These are phyloP conservation scores for Heliamphora pulchella DNA, from an alignment of 179 eudicot species.

Conservation along the genomic window DNA sequence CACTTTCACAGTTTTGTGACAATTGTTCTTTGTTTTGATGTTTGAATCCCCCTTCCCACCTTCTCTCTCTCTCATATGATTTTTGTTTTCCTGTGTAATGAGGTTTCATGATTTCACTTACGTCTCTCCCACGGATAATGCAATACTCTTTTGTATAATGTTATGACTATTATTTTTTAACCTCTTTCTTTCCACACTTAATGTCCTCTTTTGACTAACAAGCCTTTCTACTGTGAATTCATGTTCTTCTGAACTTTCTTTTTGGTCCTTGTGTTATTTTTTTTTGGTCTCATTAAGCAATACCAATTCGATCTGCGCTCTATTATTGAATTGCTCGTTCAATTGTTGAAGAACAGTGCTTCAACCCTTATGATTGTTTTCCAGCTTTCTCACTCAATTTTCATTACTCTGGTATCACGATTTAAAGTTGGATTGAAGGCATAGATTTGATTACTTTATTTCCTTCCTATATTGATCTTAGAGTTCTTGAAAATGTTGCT, in stretches of 20 bases:
- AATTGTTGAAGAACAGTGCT: slow-evolving; percentile 90
- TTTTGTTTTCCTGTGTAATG: too few species aligned
- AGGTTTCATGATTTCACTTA: too few species aligned
- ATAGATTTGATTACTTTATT: slow-evolving; percentile 81
- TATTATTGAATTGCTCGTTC: slow-evolving; percentile 40
- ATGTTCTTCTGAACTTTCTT: not conserved
- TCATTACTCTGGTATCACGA: slow-evolving; percentile 85
- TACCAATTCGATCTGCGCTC: slow-evolving; percentile 19
- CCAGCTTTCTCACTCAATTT: slow-evolving; percentile 97
- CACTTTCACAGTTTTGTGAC: not conserved
- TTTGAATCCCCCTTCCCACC: not conserved
- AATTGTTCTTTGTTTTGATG: not conserved
- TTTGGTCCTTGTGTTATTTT: slow-evolving; percentile 37
- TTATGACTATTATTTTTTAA: not conserved
- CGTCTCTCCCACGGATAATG: not conserved
- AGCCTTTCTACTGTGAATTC: not conserved
- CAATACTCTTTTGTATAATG: not conserved
- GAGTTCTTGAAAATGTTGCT: slow-evolving; percentile 88
- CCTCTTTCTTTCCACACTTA: not conserved
- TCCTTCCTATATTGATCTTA: slow-evolving; percentile 78
- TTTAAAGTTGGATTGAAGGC: slow-evolving; percentile 97
- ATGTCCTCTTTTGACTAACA: not conserved
- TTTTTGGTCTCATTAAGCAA: slow-evolving; percentile 90
- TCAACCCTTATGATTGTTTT: slow-evolving; percentile 91
- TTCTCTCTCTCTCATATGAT: not conserved